phyloP scores from a whole-genome alignment of 371 early-diverging fungal species.

The Neoconidiobolus thromboides region DNA sequence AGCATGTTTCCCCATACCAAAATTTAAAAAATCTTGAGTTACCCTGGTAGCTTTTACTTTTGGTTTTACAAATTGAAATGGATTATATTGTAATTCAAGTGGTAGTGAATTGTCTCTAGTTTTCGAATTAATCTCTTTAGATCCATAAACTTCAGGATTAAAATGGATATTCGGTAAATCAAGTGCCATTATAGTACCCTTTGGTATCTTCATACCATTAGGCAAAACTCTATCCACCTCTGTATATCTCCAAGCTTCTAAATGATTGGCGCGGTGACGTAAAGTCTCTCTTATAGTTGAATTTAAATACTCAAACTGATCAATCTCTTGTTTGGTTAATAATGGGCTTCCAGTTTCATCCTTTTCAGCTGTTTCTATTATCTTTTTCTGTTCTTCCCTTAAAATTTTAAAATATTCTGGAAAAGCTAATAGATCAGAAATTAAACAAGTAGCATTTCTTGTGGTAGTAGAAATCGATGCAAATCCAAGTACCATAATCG shows the following conservation, averaged over 20 bases:
- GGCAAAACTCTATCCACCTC: background rate
- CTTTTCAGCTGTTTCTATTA: background rate
- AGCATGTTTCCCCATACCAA: background rate
- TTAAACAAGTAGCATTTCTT: background rate
- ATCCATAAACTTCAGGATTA: background rate
- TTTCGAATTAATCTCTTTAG: too few relatives aligned
- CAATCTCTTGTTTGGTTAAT: background rate
- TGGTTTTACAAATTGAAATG: background rate
- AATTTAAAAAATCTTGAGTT: background rate
- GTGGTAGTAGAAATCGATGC: background rate
- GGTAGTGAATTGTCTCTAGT: background rate
- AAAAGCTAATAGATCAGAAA: background rate
- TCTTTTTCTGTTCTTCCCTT: background rate
- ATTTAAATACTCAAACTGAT: background rate
- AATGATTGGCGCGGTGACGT: background rate
- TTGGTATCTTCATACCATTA: background rate
- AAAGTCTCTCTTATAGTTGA: background rate
- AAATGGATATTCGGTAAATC: background rate
- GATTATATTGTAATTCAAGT: background rate
- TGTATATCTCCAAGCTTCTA: background rate
- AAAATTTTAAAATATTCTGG: background rate
- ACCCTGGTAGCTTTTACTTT: background rate
- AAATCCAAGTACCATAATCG: background rate
- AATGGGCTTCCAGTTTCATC: background rate
- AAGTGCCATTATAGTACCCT: background rate